Conservation (phyloP, 2,329 filamentous ascomycete species). For the Ascosphaera apis region DNA sequence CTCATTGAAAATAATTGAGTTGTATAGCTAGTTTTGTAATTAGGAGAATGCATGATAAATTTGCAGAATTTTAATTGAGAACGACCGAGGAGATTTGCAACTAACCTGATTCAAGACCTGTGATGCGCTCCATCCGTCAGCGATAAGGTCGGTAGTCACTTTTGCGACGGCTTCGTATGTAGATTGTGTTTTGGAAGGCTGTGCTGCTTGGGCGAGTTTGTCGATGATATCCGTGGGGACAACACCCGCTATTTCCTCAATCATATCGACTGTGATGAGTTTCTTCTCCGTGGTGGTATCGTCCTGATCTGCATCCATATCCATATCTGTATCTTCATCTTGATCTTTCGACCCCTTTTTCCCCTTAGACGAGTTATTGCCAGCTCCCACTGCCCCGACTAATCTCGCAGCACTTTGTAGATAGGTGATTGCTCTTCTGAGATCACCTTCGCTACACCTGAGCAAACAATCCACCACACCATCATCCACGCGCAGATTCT, state of each 20-base stretch:
- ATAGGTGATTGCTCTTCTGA: conserved; percentile 90
- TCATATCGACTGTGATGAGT: conserved; percentile 48
- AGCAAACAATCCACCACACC: conserved; percentile 71
- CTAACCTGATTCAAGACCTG: conserved; percentile 59
- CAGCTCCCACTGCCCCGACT: conserved; percentile 38
- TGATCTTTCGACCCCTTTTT: conserved; percentile 24
- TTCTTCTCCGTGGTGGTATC: conserved; percentile 19
- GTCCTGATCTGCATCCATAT: conserved; percentile 23
- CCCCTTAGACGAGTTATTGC: conserved; percentile 14
- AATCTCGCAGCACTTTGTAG: conserved; percentile 82
- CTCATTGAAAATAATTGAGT: conserved; percentile 63
- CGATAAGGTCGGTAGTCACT: conserved; percentile 73
- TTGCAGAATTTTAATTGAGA: too few species aligned
- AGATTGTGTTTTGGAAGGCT: conserved; percentile 39
- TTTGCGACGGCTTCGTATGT: conserved; percentile 53
- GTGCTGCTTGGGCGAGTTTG: conserved; percentile 48
- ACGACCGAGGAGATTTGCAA: conserved; percentile 4
- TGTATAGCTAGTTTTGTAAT: conserved; percentile 42
- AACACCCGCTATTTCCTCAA: conserved; percentile 91
- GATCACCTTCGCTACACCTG: conserved; percentile 71
- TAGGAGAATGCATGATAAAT: neutral
- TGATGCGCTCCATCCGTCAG: conserved; percentile 87
- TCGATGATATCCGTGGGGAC: conserved; percentile 58
- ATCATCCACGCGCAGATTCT: conserved; percentile 52
- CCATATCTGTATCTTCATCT: conserved; percentile 38